A percentile compares a stretch with the other conserved stretches of the same genome.
Evolutionary conservation across 306 rosid genomes (phyloP).

Genomic region (Corylus avellana): DNA sequence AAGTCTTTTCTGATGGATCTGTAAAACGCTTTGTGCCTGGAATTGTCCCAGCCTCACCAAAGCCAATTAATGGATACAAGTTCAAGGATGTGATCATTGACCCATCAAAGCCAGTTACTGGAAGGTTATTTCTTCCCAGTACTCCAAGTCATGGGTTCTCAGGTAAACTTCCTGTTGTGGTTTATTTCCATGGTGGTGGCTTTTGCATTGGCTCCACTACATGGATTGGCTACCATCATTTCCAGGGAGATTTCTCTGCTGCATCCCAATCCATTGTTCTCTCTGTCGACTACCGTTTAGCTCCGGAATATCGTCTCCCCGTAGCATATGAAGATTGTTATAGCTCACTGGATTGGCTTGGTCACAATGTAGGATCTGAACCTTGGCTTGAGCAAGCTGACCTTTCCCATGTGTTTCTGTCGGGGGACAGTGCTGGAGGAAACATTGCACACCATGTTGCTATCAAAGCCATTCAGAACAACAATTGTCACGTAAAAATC

Average conservation of each 20-base stretch:
- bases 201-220: conserved; percentile 88
- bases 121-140: conserved; percentile 66
- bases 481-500: conserved; percentile 32
- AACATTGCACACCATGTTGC: conserved; percentile 75
- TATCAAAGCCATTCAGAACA: conserved; percentile 33
- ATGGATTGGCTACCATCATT: conserved; percentile 77
- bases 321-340: conserved; percentile 72
- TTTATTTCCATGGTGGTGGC: conserved; percentile 92
- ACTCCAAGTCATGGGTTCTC: background rate
- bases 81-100: conserved; percentile 67
- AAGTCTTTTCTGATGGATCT: conserved; percentile 66
- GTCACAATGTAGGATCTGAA: conserved; percentile 40
- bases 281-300: conserved; percentile 77
- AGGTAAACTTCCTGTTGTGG: conserved; percentile 50
- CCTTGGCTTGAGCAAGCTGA: conserved; percentile 60
- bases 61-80: conserved; percentile 41
- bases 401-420: conserved; percentile 61
- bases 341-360: conserved; percentile 65
- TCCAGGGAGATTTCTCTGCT: conserved; percentile 59
- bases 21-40: conserved; percentile 68
- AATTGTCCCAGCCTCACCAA: conserved; percentile 30
- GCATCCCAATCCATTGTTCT: conserved; percentile 52
- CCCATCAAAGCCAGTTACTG: conserved; percentile 53
- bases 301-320: conserved; percentile 79
- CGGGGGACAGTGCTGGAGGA: conserved; percentile 95